Conservation (phyloP, 2,329 filamentous ascomycete genomes). For the Atkinsonella texensis region DNA sequence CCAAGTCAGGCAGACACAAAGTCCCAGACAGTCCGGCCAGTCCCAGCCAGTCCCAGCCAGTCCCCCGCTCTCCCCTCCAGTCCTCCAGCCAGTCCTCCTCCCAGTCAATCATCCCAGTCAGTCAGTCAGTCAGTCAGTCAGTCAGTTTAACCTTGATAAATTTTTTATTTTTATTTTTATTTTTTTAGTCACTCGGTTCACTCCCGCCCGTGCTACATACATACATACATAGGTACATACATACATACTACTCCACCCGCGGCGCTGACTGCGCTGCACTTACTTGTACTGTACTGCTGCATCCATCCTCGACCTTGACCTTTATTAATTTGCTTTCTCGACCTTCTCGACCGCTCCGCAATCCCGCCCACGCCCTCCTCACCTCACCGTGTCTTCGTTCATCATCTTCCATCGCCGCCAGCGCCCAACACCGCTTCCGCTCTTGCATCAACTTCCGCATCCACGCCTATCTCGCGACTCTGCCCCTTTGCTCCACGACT, state of each 20-base stretch:
- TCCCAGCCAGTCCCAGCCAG: too few relatives aligned
- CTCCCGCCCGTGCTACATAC: constrained; percentile 4
- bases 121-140: too few relatives aligned
- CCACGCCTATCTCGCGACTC: neutral
- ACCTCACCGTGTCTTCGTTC: constrained; percentile 4
- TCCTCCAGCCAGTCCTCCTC: too few relatives aligned
- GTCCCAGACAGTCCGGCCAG: too few relatives aligned
- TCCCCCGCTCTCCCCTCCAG: too few relatives aligned
- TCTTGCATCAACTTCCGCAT: neutral
- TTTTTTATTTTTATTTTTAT: too few relatives aligned
- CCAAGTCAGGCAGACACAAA: too few relatives aligned
- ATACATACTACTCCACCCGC: neutral
- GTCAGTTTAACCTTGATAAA: too few relatives aligned
- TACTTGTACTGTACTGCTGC: too few relatives aligned
- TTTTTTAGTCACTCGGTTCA: neutral
- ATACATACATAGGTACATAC: too few relatives aligned
- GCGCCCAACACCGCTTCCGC: neutral
- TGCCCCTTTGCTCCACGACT: constrained; percentile 4
- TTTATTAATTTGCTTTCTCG: too few relatives aligned
- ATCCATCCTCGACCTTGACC: neutral
- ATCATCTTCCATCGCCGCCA: constrained; percentile 2
- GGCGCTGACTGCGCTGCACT: neutral
- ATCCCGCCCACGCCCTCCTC: neutral
- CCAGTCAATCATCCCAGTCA: too few relatives aligned
- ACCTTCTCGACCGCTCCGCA: constrained; percentile 1